Conservation (phyloP, 1,139 yeast genomes). For the Pneumocystis oryctolagi region DNA sequence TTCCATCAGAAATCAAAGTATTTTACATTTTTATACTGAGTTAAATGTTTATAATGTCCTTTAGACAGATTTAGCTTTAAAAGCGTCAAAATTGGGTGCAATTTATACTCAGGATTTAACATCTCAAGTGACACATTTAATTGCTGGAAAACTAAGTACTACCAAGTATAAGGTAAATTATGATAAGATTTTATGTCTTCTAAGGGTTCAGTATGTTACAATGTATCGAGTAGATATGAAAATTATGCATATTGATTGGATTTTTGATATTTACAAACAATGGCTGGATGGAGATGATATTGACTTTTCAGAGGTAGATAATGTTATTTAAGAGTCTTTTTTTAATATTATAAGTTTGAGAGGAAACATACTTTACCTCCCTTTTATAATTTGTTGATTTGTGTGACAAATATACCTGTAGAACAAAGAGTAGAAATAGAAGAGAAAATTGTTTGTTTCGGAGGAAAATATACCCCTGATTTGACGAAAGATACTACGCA, state of each 20-base stretch:
- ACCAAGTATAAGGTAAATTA: constrained; percentile 38
- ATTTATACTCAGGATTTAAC: constrained; percentile 43
- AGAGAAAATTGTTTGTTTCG: constrained; percentile 33
- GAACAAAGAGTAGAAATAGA: constrained; percentile 28
- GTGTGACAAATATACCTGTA: constrained; percentile 37
- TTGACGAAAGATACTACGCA: constrained; percentile 39
- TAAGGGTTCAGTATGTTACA: constrained; percentile 34
- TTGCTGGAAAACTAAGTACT: constrained; percentile 54
- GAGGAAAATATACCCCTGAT: constrained; percentile 47
- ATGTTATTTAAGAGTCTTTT: background rate
- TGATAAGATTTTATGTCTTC: background rate
- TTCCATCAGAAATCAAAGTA: constrained; percentile 19
- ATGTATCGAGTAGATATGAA: constrained; percentile 43
- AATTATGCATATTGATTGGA: constrained; percentile 37
- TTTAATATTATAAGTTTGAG: constrained; percentile 17
- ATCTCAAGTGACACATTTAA: constrained; percentile 49
- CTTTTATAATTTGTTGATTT: constrained; percentile 36
- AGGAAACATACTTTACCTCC: constrained; percentile 26
- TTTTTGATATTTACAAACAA: constrained; percentile 32
- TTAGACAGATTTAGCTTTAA: constrained; percentile 5
- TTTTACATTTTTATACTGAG: constrained; percentile 4
- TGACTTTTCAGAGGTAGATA: constrained; percentile 16
- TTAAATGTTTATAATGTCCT: background rate
- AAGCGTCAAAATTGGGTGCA: constrained; percentile 42
- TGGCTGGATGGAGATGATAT: constrained; percentile 44